A percentile compares a stretch with the other conserved stretches of the same genome.
Conservation (phyloP, 495 filamentous ascomycete species). For the Margaritispora aquatica region DNA sequence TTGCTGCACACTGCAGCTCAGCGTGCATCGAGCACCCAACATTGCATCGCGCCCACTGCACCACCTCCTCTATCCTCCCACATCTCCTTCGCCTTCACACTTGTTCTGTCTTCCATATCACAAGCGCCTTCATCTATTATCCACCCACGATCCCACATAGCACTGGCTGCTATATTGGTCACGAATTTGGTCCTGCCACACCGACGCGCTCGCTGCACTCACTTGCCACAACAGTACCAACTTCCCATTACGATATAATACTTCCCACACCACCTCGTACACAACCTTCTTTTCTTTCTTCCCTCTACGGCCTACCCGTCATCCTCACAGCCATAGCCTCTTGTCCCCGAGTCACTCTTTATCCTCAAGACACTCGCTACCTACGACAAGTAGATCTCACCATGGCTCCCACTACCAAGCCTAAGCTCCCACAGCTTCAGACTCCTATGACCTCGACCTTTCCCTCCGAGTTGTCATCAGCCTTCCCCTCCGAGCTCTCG, state of each 20-base stretch:
- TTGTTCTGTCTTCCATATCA: slow-evolving; percentile 20
- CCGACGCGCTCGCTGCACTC: slow-evolving; percentile 13
- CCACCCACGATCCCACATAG: slow-evolving; percentile 18
- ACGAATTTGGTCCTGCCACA: slow-evolving; percentile 9
- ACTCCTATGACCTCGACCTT: slow-evolving; percentile 77
- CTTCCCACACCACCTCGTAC: slow-evolving; percentile 8
- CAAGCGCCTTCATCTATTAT: slow-evolving; percentile 33
- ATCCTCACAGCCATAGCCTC: slow-evolving; percentile 20
- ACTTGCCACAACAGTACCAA: slow-evolving; percentile 9
- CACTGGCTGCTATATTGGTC: slow-evolving; percentile 23
- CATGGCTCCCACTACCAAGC: slow-evolving; percentile 54
- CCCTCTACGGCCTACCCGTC: slow-evolving; percentile 26
- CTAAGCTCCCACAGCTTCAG: slow-evolving; percentile 63
- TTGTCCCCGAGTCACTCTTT: slow-evolving; percentile 35
- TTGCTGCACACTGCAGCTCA: slow-evolving; percentile 19
- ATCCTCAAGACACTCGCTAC: slow-evolving; percentile 28
- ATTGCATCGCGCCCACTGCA: background rate
- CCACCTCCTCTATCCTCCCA: slow-evolving; percentile 1
- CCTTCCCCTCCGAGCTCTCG: slow-evolving; percentile 73
- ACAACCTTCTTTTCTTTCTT: slow-evolving; percentile 26
- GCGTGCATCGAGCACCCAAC: slow-evolving; percentile 15
- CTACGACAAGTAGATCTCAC: slow-evolving; percentile 21
- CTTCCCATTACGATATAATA: slow-evolving; percentile 20
- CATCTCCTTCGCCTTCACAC: slow-evolving; percentile 2
- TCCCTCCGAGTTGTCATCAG: slow-evolving; percentile 70